Base-by-base conservation (phyloP, 2,329 filamentous ascomycete genomes). In the Phaeomoniella chlamydospora region DNA sequence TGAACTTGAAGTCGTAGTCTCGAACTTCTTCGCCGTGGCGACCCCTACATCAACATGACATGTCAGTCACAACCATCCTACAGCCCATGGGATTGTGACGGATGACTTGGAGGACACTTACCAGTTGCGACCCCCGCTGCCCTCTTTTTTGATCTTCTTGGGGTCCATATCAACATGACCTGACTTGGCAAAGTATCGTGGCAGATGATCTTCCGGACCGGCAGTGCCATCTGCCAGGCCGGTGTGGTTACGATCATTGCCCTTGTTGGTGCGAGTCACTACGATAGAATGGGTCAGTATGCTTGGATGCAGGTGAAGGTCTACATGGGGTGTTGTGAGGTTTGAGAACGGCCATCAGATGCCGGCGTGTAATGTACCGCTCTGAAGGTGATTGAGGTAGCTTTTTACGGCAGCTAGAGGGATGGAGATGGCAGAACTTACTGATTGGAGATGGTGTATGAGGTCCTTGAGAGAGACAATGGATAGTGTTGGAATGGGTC, bases 241-340 rank as follows among this genome's bases (percentile, higher is more conserved):
- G 51, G 76, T 75, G 66, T 94, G 82, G 69, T 92, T 81, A 64
- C 87, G 87, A 62, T 93, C 85, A 65, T 86, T 93, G 68, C 71
- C 74, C 70, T 96, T 98, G 75, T 88, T 84, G 46, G 88, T 92
- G 59, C 90, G 88, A 67, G 90, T 94, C 88, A 98, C 87, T 94
- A 49, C 38, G 15, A 36, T 34, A 6, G 16, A 18, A 12, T 17
- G n/a, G 16, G 18, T 15, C 11, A 17, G 32, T 17, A 10, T 16
- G 16, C 16, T n/a, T 18, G 5, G 30, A 32, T 32, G n/a, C n/a
- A n/a, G n/a, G n/a, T n/a, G n/a, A n/a, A n/a, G n/a, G n/a, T n/a
- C n/a, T n/a, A n/a, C n/a, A n/a, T n/a, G n/a, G n/a, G n/a, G n/a
- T n/a, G n/a, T n/a, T n/a, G n/a, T n/a, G n/a, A n/a, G n/a, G n/a